Base-by-base conservation (phyloP, 192 early-diverging fungal species). In the Umbelopsis isabellina region DNA sequence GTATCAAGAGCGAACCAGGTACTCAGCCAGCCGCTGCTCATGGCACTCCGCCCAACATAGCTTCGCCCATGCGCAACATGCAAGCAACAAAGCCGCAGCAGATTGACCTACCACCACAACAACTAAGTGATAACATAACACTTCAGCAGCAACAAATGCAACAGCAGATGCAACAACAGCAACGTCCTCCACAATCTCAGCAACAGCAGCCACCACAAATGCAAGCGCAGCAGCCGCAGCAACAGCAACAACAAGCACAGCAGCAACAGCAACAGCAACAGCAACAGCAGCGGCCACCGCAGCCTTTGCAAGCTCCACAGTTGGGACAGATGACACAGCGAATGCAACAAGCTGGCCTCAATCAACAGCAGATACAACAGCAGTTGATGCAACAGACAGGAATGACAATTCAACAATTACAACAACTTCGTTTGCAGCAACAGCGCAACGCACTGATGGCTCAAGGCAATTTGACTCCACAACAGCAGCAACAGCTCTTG, bases 401-500 rank as follows among this genome's bases (percentile, higher is more conserved):
- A 0, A 16, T 52, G 11, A 30, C 68, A 3, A 35, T 49, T 8
- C 70, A 61, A 25, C 58, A 71, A 27, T 10, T 71, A 1, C 47
- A 64, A n/a, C 70, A 71, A 22, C 44, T 64, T 2, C 70, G 70
- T n/a, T 16, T 61, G 2, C 47, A 64, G 35, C 70, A 71, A 23
- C 70, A 71, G 41, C 53, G 70, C 4, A 45, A 71, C 33, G 41
- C 46, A 13, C 48, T 71, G 23, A 49, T 71, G 44, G 45, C 41
- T 21, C 46, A 23, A 20, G 37, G 37, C 22, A 61, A 33, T 27
- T 58, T 58, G 21, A 71, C 53, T n/a, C 70, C 70, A 6, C 58
- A 65, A 46, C 70, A 71, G 33, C 53, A 71, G 30, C 70, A 71
- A 23, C 70, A 71, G 21, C 61, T 71, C 11, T 44, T 41, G 11